phyloP scores from a whole-genome alignment of 345 rosid species.

The Arabis hirsuta region DNA sequence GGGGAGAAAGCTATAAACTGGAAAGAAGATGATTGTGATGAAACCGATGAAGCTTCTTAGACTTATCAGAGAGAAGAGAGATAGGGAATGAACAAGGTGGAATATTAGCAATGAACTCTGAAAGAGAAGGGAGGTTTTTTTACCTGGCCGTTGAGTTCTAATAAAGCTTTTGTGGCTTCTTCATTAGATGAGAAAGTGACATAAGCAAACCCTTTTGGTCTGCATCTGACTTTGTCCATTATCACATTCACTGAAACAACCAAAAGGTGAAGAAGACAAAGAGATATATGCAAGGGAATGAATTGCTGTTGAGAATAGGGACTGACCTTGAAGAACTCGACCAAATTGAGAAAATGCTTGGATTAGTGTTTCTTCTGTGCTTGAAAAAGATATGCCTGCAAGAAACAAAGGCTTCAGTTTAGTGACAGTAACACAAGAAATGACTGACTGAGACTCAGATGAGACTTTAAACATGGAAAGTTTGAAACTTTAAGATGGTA shows the following conservation, averaged over 20 bases:
- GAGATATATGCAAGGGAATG: neutral
- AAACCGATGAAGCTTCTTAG: neutral
- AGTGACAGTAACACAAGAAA: slow-evolving; percentile 6
- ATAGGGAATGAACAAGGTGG: too few species aligned
- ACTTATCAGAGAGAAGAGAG: neutral
- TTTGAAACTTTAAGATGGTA: slow-evolving; percentile 10
- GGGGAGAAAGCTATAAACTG: neutral
- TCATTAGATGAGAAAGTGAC: slow-evolving; percentile 55
- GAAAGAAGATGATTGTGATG: neutral
- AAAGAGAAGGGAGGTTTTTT: neutral
- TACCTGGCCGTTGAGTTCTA: slow-evolving; percentile 66
- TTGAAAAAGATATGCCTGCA: slow-evolving; percentile 58
- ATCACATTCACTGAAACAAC: slow-evolving; percentile 50
- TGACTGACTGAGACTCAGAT: neutral
- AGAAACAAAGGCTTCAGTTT: slow-evolving; percentile 14
- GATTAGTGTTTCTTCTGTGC: slow-evolving; percentile 50
- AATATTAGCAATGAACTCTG: neutral
- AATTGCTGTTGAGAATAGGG: slow-evolving; percentile 11
- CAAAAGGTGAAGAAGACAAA: neutral
- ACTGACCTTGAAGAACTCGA: slow-evolving; percentile 54
- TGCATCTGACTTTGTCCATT: slow-evolving; percentile 47
- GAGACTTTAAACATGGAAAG: slow-evolving; percentile 21
- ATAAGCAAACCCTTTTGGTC: slow-evolving; percentile 65
- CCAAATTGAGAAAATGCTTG: slow-evolving; percentile 68
- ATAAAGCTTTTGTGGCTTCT: slow-evolving; percentile 58